Evolutionary conservation across 306 rosid genomes (phyloP).

Genomic region (Quercus variabilis): DNA sequence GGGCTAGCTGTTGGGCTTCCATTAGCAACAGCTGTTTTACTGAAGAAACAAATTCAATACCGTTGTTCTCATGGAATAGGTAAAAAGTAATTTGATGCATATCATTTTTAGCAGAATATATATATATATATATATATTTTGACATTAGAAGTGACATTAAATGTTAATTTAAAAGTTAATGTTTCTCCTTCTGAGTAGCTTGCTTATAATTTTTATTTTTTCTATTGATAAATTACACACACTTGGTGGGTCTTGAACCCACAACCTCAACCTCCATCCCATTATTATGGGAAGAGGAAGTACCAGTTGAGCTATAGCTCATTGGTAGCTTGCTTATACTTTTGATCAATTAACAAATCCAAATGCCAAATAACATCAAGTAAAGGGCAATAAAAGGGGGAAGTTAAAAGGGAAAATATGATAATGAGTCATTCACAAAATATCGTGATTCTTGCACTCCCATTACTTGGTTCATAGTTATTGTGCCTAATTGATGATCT

Average conservation of each 20-base stretch:
- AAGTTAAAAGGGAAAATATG: not conserved
- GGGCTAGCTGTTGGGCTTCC: constrained; percentile 83
- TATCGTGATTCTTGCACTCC: not conserved
- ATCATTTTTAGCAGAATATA: constrained; percentile 9
- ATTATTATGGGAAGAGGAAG: too few species aligned
- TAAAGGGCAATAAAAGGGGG: not conserved
- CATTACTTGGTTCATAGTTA: not conserved
- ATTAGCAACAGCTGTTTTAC: constrained; percentile 41
- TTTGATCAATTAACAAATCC: not conserved
- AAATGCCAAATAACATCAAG: not conserved
- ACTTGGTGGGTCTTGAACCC: too few species aligned
- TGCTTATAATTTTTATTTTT: too few species aligned
- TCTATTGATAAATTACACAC: too few species aligned
- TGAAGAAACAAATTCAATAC: constrained; percentile 65
- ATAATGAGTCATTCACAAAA: not conserved
- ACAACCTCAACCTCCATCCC: too few species aligned
- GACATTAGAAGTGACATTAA: too few species aligned
- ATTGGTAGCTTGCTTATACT: not conserved
- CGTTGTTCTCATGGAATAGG: constrained; percentile 77
- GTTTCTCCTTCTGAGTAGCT: too few species aligned
- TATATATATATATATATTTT: too few species aligned
- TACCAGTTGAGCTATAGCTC: too few species aligned
- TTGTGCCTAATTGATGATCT: not conserved
- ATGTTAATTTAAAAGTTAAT: too few species aligned
- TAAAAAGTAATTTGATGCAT: constrained; percentile 18